A percentile compares a stretch with the other conserved stretches of the same genome.
Evolutionary conservation across 1,284 basidiomycete species (phyloP).

Genomic region (Rhizopogon hawkerae): DNA sequence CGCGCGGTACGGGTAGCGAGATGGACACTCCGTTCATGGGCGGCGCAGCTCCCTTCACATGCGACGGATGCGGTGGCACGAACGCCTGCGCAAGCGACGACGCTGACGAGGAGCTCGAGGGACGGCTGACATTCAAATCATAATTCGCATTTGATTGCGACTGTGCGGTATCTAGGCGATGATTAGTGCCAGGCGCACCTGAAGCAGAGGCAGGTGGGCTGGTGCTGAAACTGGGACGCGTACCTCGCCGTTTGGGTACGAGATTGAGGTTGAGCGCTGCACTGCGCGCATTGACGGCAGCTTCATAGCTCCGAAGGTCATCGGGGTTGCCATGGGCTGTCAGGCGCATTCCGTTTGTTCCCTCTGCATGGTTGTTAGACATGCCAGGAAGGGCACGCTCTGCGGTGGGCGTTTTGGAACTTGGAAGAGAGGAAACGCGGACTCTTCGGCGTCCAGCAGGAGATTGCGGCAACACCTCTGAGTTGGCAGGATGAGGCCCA

Average conservation of each 20-base stretch:
- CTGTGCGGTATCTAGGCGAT: neutral
- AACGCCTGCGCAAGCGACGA: constrained; percentile 34
- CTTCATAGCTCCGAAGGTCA: constrained; percentile 63
- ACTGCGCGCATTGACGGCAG: constrained; percentile 60
- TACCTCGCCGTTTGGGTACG: constrained; percentile 21
- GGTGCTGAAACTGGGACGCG: constrained; percentile 7
- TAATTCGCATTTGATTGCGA: constrained; percentile 4
- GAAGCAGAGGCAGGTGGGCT: constrained; percentile 12
- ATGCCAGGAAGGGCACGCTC: constrained; percentile 17
- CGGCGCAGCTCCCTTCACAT: constrained; percentile 18
- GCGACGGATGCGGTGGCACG: constrained; percentile 10
- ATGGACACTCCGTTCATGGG: constrained; percentile 21
- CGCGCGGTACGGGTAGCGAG: constrained; percentile 18
- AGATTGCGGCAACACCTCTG: constrained; percentile 20
- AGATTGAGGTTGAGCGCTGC: constrained; percentile 42
- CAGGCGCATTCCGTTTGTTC: constrained; percentile 22
- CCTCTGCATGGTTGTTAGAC: constrained; percentile 15
- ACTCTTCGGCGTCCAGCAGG: constrained; percentile 32
- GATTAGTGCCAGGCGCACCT: constrained; percentile 2
- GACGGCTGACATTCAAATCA: constrained; percentile 22
- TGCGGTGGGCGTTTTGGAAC: constrained; percentile 51
- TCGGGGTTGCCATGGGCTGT: constrained; percentile 42
- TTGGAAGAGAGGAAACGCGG: constrained; percentile 57
- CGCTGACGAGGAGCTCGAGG: constrained; percentile 28
- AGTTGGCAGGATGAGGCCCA: constrained; percentile 15